Conservation (phyloP, 345 rosid species). For the Fremontodendron californicum region DNA sequence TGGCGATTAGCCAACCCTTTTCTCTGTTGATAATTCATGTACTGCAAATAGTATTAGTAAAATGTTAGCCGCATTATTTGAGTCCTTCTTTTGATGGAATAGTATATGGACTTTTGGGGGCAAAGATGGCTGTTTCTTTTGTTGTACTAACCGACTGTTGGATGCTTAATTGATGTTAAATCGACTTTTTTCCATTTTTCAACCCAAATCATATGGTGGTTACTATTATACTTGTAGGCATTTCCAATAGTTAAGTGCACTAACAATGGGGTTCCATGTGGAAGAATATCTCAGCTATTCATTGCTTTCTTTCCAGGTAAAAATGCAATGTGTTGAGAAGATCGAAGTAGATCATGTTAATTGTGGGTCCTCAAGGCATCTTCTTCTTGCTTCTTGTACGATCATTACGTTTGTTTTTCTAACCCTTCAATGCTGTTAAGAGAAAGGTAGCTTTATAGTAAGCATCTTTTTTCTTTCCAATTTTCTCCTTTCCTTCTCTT, state of each 20-base stretch:
- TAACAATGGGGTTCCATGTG: slow-evolving; percentile 7
- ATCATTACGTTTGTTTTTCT: background rate
- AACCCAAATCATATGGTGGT: background rate
- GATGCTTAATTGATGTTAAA: background rate
- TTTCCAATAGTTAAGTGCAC: slow-evolving; percentile 9
- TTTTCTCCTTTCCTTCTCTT: background rate
- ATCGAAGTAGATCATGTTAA: slow-evolving; percentile 6
- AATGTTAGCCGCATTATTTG: background rate
- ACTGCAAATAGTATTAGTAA: background rate
- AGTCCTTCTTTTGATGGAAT: background rate
- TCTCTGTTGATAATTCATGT: background rate
- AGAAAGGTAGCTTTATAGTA: background rate
- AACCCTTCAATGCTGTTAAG: background rate
- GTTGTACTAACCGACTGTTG: background rate
- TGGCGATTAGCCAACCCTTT: background rate
- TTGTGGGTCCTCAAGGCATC: slow-evolving; percentile 13
- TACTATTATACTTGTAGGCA: background rate
- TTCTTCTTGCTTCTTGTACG: slow-evolving; percentile 14
- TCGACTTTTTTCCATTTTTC: background rate
- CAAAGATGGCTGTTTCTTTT: background rate
- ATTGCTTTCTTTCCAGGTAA: slow-evolving; percentile 5
- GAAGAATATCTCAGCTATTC: background rate
- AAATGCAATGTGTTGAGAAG: background rate
- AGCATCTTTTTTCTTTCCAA: slow-evolving; percentile 6
- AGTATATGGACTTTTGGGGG: background rate